phyloP scores from a whole-genome alignment of 1,284 basidiomycete species.

The Trichosporon faecale region DNA sequence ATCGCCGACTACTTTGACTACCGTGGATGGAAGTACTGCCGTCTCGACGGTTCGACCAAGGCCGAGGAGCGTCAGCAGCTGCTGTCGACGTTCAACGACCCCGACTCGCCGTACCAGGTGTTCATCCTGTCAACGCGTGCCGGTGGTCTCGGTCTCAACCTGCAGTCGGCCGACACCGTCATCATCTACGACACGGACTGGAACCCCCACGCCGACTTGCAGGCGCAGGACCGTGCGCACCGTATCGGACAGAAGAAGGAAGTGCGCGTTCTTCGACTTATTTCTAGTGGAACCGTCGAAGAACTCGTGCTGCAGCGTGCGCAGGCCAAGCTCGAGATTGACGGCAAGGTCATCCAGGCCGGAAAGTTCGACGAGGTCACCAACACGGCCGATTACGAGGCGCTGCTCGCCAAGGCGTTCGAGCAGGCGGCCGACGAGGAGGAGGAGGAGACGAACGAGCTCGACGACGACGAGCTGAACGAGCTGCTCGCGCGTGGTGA shows the following conservation, averaged over 20 bases:
- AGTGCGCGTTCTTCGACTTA: slow-evolving; percentile 92
- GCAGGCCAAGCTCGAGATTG: slow-evolving; percentile 95
- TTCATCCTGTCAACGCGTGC: slow-evolving; percentile 97
- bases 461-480: slow-evolving; percentile 97
- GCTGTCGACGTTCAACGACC: slow-evolving; percentile 87
- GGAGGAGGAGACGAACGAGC: slow-evolving; percentile 86
- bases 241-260: slow-evolving; percentile 99
- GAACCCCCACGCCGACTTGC: slow-evolving; percentile 97
- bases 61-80: slow-evolving; percentile 93
- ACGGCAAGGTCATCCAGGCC: slow-evolving; percentile 98
- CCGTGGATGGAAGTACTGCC: slow-evolving; percentile 85
- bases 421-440: slow-evolving; percentile 70
- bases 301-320: slow-evolving; percentile 95
- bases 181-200: slow-evolving; percentile 76
- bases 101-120: slow-evolving; percentile 82
- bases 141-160: slow-evolving; percentile 93
- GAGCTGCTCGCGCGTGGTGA: slow-evolving; percentile 85
- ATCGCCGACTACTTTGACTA: slow-evolving; percentile 97
- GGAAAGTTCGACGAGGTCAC: slow-evolving; percentile 99
- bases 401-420: slow-evolving; percentile 71
- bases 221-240: slow-evolving; percentile 79
- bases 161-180: slow-evolving; percentile 98
- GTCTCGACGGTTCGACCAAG: slow-evolving; percentile 96
- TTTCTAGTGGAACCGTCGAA: slow-evolving; percentile 97
- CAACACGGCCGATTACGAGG: slow-evolving; percentile 95